Conservation (phyloP, 192 early-diverging fungal species). For the Phycomyces nitens region DNA sequence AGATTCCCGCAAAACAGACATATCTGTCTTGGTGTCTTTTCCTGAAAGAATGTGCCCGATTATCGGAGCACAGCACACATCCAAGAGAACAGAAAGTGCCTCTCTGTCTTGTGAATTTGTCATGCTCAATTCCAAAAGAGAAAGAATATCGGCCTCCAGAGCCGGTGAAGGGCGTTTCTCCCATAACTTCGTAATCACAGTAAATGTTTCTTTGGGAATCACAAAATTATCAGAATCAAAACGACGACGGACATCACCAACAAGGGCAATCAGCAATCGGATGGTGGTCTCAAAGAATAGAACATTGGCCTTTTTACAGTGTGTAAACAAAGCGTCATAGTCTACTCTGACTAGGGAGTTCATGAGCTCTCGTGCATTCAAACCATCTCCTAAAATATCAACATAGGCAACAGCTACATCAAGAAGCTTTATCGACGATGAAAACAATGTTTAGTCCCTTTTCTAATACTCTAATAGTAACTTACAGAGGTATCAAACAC, state of each 20-base stretch:
- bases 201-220: slow-evolving; percentile 16
- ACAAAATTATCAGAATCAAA: background rate
- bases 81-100: slow-evolving; percentile 9
- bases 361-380: slow-evolving; percentile 1
- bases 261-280: background rate
- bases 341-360: slow-evolving; percentile 8
- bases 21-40: slow-evolving; percentile 1
- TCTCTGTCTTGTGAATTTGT: background rate
- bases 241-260: background rate
- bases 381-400: slow-evolving; percentile 18
- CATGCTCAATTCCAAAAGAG: slow-evolving; percentile 19
- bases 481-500: slow-evolving; percentile 9
- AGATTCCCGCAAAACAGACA: background rate
- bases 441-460: background rate
- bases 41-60: slow-evolving; percentile 14
- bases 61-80: slow-evolving; percentile 12
- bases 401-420: slow-evolving; percentile 9
- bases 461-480: background rate
- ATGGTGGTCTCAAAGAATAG: slow-evolving; percentile 1
- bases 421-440: background rate
- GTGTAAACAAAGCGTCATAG: slow-evolving; percentile 5
- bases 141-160: slow-evolving; percentile 14
- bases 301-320: background rate
- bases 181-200: slow-evolving; percentile 20
- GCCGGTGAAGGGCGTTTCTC: background rate